Base-by-base conservation (phyloP, 108 stramenopile genomes). In the Skeletonema menzelii region DNA sequence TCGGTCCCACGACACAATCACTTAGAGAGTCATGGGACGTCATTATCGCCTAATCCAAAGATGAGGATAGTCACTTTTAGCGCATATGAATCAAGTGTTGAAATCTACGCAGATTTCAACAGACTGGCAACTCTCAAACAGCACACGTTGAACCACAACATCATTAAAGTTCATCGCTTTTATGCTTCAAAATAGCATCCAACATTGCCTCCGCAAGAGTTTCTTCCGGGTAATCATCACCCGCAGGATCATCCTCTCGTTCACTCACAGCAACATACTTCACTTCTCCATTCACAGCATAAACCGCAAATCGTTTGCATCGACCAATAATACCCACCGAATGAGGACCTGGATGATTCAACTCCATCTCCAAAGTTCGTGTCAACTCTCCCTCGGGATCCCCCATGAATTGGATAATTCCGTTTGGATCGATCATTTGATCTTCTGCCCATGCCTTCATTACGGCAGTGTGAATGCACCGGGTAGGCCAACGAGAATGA, bases 401-500 rank as follows among this genome's bases (percentile, higher is more conserved):
- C 2, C 68, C 82, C 66, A 79, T 47, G 60, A 83, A 69, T 19
- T 65, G 74, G 38, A 83, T 47, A 5, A 73, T 35, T 8, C 74
- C 65, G 0, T 61, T 53, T 4, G 56, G 44, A 40, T 76, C 68
- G 4, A 80, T 75, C 14, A 63, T 64, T 31, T 75, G 63, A 65
- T 76, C 57, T 15, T 61, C 58, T 4, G 79, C 75, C 83, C 83
- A 84, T 14, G 79, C 83, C 22, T 27, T 30, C 83, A 84, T 84
- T 5, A 84, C 83, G 22, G 83, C 83, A 2, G 78, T 19, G 77
- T 79, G 74, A 83, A 83, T 13, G 78, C 78, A 17, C 82, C 83
- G 30, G 83, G 83, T 20, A 84, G 79, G 53, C 83, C 83, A 11
- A 84, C 69, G 47, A 84, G 57, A 30, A 84, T 30, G 26, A 74